phyloP scores from a whole-genome alignment of 1,284 basidiomycete genomes.

The Blastosporella zonata region DNA sequence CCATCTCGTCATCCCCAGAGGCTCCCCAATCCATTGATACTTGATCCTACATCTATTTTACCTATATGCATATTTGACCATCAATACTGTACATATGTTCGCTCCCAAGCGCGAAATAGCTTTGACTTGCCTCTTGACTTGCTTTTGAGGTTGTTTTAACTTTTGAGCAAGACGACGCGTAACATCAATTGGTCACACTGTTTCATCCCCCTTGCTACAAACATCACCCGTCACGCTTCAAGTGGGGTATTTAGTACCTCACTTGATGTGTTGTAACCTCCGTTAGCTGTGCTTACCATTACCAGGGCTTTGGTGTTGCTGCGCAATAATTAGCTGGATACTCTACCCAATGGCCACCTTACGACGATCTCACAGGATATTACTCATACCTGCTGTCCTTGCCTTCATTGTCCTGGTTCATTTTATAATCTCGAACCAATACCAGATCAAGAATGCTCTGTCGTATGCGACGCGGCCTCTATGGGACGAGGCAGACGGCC shows the following conservation, averaged over 20 bases:
- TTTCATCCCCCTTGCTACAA: constrained; percentile 1
- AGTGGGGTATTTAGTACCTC: background rate
- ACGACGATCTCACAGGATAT: constrained; percentile 23
- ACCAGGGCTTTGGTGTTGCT: constrained; percentile 18
- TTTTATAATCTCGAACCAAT: constrained; percentile 36
- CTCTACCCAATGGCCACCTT: constrained; percentile 25
- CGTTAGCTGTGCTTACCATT: constrained; percentile 19
- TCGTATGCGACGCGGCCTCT: constrained; percentile 63
- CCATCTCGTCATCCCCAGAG: constrained; percentile 18
- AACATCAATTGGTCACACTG: background rate
- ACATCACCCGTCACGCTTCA: background rate
- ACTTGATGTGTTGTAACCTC: background rate
- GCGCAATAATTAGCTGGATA: constrained; percentile 18
- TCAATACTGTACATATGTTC: too few relatives aligned
- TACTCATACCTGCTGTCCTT: constrained; percentile 29
- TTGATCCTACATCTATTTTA: background rate
- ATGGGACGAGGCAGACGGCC: constrained; percentile 57
- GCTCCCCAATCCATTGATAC: background rate
- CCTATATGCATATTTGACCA: background rate
- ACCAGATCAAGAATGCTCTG: constrained; percentile 46
- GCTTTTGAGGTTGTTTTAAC: background rate
- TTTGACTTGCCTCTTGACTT: too few relatives aligned
- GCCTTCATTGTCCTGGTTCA: constrained; percentile 30
- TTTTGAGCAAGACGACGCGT: constrained; percentile 1
- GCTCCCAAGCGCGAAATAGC: too few relatives aligned